A percentile compares a stretch with the other conserved stretches of the same genome.
Conservation (phyloP, 768 basidiomycete species). For the Dioszegia aurantiaca region DNA sequence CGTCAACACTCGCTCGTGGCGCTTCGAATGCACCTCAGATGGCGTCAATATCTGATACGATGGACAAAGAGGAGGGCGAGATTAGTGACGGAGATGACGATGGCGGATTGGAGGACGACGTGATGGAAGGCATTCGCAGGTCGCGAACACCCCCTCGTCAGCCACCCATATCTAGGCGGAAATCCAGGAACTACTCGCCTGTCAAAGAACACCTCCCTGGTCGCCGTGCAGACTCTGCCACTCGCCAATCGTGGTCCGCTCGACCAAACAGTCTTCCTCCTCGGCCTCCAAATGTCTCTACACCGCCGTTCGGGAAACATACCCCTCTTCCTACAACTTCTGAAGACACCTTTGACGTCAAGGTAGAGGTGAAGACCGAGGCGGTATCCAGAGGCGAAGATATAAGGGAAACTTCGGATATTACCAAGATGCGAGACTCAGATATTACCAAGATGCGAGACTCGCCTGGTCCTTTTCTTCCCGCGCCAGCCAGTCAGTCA, state of each 20-base stretch:
- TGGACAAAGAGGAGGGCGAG: slow-evolving; percentile 44
- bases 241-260: not conserved
- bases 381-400: too few relatives aligned
- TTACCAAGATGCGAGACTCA: too few relatives aligned
- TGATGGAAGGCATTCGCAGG: not conserved
- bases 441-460: not conserved
- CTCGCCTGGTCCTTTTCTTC: slow-evolving; percentile 11
- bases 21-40: too few relatives aligned
- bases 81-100: slow-evolving; percentile 19
- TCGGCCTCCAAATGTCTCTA: not conserved
- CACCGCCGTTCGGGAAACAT: not conserved
- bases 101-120: not conserved
- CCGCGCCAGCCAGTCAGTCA: slow-evolving; percentile 19
- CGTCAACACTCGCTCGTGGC: not conserved
- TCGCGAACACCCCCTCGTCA: not conserved
- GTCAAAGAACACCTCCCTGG: too few relatives aligned
- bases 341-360: too few relatives aligned
- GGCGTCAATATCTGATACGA: not conserved
- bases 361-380: too few relatives aligned
- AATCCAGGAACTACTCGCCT: too few relatives aligned
- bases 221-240: too few relatives aligned
- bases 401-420: too few relatives aligned
- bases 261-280: not conserved
- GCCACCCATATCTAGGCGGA: not conserved
- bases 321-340: not conserved